These are phyloP conservation scores for Psilocybe azurescens DNA, from an alignment of 768 basidiomycete genomes.

Conservation along the genomic window DNA sequence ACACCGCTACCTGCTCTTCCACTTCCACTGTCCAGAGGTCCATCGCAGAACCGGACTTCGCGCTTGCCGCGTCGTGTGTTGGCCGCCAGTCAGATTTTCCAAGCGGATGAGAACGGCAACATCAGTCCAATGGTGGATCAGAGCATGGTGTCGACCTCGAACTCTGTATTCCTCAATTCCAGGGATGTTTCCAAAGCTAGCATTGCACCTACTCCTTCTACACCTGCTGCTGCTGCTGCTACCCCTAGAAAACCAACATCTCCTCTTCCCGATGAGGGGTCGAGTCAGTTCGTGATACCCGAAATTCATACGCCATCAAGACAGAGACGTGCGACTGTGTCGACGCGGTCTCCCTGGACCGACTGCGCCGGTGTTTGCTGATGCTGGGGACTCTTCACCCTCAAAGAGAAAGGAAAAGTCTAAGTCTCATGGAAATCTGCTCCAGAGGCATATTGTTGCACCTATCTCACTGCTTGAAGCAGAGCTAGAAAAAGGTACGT, in stretches of 20 bases:
- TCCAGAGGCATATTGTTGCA: conserved; percentile 62
- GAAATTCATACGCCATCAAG: conserved; percentile 49
- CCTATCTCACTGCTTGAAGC: conserved; percentile 68
- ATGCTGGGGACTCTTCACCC: conserved; percentile 53
- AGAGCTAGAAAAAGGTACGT: conserved; percentile 67
- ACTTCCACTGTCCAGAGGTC: conserved; percentile 57
- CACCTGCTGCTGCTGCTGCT: conserved; percentile 12
- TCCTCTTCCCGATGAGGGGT: conserved; percentile 23
- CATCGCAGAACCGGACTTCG: conserved; percentile 51
- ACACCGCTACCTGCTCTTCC: conserved; percentile 67
- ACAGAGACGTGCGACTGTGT: conserved; percentile 68
- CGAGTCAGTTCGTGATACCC: conserved; percentile 35
- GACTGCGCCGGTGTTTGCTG: conserved; percentile 27
- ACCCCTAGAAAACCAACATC: conserved; percentile 20
- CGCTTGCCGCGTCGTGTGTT: conserved; percentile 68
- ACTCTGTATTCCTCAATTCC: conserved; percentile 34
- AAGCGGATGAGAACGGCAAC: conserved; percentile 46
- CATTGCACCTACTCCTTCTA: conserved; percentile 21
- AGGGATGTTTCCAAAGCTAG: conserved; percentile 29
- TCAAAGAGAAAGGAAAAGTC: conserved; percentile 72
- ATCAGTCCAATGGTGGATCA: conserved; percentile 35
- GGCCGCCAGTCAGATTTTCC: conserved; percentile 75
- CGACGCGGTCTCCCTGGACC: conserved; percentile 64
- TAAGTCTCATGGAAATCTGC: conserved; percentile 67
- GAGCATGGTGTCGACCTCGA: conserved; percentile 38